Conservation (phyloP, 164 flowering plant species). For the Sedum album region DNA sequence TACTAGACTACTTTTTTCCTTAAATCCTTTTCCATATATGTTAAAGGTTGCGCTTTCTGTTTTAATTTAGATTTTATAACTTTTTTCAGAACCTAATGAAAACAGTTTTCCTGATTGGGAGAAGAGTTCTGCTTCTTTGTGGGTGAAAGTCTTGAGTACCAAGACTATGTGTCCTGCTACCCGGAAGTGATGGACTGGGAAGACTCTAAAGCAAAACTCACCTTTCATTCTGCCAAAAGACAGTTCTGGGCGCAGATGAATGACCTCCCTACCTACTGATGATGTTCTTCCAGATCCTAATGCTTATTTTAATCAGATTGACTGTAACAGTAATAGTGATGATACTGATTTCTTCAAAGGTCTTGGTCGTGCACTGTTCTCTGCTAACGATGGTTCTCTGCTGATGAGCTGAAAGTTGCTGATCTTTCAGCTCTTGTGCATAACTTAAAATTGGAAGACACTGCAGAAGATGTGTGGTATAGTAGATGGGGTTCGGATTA, state of each 20-base stretch:
- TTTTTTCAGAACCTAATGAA: constrained; percentile 26
- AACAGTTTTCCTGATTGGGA: constrained; percentile 66
- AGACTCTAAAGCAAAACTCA: constrained; percentile 67
- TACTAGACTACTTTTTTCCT: neutral
- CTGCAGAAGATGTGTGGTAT: constrained; percentile 6
- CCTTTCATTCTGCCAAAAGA: constrained; percentile 49
- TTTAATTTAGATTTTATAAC: neutral
- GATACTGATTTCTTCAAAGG: constrained; percentile 41
- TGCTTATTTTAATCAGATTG: constrained; percentile 45
- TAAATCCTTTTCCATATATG: neutral
- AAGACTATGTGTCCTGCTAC: constrained; percentile 29
- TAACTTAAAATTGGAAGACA: constrained; percentile 11
- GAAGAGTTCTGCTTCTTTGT: constrained; percentile 37
- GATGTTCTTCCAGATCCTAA: constrained; percentile 48
- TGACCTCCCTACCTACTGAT: constrained; percentile 27
- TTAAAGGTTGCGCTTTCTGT: neutral
- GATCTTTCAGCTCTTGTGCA: constrained; percentile 6
- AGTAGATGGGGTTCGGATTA: neutral
- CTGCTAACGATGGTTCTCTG: too few species aligned
- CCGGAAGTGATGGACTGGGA: constrained; percentile 48
- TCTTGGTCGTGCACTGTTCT: constrained; percentile 24
- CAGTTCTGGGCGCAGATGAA: constrained; percentile 50
- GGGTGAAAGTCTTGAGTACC: constrained; percentile 38
- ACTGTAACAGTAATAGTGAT: constrained; percentile 40
- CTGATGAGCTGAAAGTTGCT: too few species aligned